A percentile compares a stretch with the other conserved stretches of the same genome.
phyloP scores from a whole-genome alignment of 192 early-diverging fungal genomes.

The Coemansia sp. region DNA sequence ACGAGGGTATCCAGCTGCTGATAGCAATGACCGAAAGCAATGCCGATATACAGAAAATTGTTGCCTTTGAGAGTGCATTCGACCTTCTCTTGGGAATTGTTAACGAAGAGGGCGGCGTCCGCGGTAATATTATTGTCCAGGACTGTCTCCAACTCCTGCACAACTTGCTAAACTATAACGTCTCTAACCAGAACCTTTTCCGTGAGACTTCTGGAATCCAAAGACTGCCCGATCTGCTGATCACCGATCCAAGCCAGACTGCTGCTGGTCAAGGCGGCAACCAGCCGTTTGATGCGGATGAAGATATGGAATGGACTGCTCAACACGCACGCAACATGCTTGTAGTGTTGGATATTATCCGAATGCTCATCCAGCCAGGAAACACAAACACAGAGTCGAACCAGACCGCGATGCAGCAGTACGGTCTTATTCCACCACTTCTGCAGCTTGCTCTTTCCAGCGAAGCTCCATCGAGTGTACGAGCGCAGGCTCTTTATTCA shows the following conservation, averaged over 20 bases:
- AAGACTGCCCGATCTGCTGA: conserved; percentile 77
- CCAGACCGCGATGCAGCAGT: conserved; percentile 87
- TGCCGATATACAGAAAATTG: conserved; percentile 97
- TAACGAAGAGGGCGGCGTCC: conserved; percentile 85
- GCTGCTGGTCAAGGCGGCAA: conserved; percentile 40
- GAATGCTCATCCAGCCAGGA: conserved; percentile 86
- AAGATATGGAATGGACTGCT: conserved; percentile 68
- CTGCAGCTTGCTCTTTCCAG: conserved; percentile 76
- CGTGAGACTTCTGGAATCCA: conserved; percentile 95
- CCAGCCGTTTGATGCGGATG: conserved; percentile 33
- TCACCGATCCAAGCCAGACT: conserved; percentile 55
- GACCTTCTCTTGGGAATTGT: conserved; percentile 88
- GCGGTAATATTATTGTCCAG: conserved; percentile 90
- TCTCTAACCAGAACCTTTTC: conserved; percentile 98
- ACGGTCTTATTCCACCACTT: conserved; percentile 75
- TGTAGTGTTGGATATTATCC: conserved; percentile 84
- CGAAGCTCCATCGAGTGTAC: conserved; percentile 74
- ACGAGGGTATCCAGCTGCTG: conserved; percentile 89
- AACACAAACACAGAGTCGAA: conserved; percentile 85
- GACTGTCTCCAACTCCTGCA: conserved; percentile 92
- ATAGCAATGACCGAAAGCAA: conserved; percentile 90
- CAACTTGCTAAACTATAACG: conserved; percentile 93
- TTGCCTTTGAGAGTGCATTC: conserved; percentile 98
- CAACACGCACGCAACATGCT: conserved; percentile 88
- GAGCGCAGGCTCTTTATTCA: conserved; percentile 80